A percentile compares a stretch with the other conserved stretches of the same genome.
Evolutionary conservation across 768 basidiomycete genomes (phyloP).

Genomic region (Myochromella boudieri): DNA sequence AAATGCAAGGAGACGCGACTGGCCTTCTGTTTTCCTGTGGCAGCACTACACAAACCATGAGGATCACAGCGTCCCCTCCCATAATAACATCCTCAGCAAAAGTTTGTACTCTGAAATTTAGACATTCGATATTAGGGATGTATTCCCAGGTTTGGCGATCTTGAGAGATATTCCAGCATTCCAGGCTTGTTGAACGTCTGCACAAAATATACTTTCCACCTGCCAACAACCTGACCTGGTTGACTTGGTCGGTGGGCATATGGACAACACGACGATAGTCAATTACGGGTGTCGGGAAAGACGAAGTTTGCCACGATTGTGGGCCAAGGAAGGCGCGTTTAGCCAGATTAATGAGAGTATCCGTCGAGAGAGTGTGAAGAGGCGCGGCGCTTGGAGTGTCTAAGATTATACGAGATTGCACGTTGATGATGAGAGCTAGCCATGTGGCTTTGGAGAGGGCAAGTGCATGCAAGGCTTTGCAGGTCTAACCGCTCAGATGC

Average conservation of each 20-base stretch:
- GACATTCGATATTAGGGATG: neutral
- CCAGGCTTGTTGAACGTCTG: neutral
- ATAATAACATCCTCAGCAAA: slow-evolving; percentile 4
- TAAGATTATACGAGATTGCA: slow-evolving; percentile 3
- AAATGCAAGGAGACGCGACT: neutral
- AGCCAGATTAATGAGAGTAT: slow-evolving; percentile 4
- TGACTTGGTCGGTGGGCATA: neutral
- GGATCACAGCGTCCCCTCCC: neutral
- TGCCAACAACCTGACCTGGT: neutral
- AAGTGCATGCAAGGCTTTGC: slow-evolving; percentile 2
- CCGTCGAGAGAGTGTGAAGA: slow-evolving; percentile 3
- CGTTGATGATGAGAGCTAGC: slow-evolving; percentile 5
- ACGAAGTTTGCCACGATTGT: slow-evolving; percentile 1
- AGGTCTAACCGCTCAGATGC: slow-evolving; percentile 1
- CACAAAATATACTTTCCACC: neutral
- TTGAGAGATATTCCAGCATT: neutral
- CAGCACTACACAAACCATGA: slow-evolving; percentile 1
- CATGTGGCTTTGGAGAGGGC: slow-evolving; percentile 3
- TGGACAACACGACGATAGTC: neutral
- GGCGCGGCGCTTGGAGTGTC: neutral
- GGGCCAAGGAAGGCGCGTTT: slow-evolving; percentile 6
- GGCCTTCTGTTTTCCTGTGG: neutral
- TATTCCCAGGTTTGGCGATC: slow-evolving; percentile 2
- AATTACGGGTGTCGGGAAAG: neutral
- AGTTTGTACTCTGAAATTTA: neutral